These are phyloP conservation scores for Dendrobium officinale DNA, from an alignment of 106 monocot genomes.

Conservation along the genomic window DNA sequence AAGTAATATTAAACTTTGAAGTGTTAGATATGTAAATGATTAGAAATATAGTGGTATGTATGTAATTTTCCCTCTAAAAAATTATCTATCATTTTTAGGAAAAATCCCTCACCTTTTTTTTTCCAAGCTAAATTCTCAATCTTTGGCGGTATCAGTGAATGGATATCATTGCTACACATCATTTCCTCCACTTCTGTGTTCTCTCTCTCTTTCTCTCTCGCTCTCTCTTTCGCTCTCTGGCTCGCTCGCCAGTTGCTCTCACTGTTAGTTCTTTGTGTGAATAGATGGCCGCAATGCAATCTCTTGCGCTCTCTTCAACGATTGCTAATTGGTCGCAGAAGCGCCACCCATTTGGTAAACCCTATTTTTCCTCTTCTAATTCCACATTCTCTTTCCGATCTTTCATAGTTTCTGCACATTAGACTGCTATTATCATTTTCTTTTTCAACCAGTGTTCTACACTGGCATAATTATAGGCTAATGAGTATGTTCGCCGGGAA, in stretches of 20 bases:
- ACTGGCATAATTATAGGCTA: neutral
- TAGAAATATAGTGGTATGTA: no score
- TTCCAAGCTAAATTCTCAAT: no score
- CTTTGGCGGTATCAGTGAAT: neutral
- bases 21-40: no score
- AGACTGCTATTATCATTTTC: neutral
- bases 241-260: neutral
- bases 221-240: no score
- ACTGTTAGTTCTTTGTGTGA: neutral
- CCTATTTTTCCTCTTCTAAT: neutral
- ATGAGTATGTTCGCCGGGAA: neutral
- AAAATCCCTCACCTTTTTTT: neutral
- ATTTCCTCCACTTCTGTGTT: neutral
- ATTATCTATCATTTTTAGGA: no score
- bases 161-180: neutral
- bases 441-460: neutral
- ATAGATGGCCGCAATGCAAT: constrained; percentile 4
- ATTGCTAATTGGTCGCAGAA: neutral
- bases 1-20: no score
- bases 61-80: no score
- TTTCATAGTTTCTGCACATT: neutral
- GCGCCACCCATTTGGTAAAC: neutral
- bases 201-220: no score
- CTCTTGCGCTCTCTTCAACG: neutral
- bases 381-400: neutral